Base-by-base conservation (phyloP, 768 basidiomycete species). In the Tylopilus plumbeoviolaceoides region DNA sequence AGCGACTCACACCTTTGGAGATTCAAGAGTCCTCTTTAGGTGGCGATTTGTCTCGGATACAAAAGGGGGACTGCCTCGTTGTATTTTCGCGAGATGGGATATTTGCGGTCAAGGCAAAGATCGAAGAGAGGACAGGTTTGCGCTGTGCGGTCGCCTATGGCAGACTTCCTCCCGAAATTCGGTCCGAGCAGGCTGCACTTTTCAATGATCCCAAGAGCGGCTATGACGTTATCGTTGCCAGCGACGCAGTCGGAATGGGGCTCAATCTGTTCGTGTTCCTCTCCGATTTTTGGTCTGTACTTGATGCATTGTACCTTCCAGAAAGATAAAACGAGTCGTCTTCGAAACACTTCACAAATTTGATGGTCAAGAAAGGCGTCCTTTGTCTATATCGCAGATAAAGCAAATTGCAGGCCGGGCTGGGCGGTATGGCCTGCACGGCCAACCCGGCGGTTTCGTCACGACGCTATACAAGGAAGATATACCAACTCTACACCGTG, bases 171-270 rank as follows among this genome's bases (percentile, higher is more conserved):
- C 95, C 95, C 0, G 95, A 98, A 67, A 82, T 92, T 48, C 76
- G 94, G 31, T 91, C 85, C 54, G 89, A 94, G 63, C 95, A 98
- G 67, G 97, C 97, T 1, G 81, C 83, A 10, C 76, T 92, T 31
- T 98, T 98, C 78, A 98, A 99, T 62, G 82, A 91, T 54, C 83
- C 83, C 0, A 64, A 81, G 39, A 90, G 86, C n/a, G 85, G 83
- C 2, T 90, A 89, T 62, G 89, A 95, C 60, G 85, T 98, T 2
- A 77, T 99, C 39, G 82, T 98, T 17, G 95, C 91, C 2, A 94
- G 90, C 60, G 97, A 99, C 63, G 93, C 94, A 0, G 86, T 98
- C 45, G 94, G 97, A 2, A 95, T 99, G 93, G 97, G 97, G 0
- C 77, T 99, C 20, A 98, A 99, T 65, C 71, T 99, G 97, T 98